phyloP scores from a whole-genome alignment of 306 rosid genomes.

The Vicia villosa region DNA sequence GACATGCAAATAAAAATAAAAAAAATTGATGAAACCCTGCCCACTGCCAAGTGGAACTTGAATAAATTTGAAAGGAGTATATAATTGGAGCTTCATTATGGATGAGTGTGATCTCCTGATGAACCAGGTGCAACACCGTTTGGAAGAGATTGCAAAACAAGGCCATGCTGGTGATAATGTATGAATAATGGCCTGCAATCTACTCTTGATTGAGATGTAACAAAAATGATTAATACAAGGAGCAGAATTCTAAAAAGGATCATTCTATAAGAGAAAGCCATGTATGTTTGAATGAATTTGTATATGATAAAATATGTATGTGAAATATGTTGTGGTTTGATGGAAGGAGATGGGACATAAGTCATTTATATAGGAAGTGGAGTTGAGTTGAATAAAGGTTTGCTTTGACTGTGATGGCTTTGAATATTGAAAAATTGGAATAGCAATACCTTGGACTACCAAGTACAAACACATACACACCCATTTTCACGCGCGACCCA shows the following conservation, averaged over 20 bases:
- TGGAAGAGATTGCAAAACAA: slow-evolving; percentile 35
- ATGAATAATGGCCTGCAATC: slow-evolving; percentile 38
- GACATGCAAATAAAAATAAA: slow-evolving; percentile 8
- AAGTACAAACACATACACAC: slow-evolving; percentile 9
- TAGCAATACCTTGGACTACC: not conserved
- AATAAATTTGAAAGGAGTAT: too few species aligned
- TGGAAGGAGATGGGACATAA: not conserved
- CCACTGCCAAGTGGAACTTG: not conserved
- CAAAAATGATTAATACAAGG: slow-evolving; percentile 20
- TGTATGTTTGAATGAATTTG: not conserved
- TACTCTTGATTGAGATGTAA: slow-evolving; percentile 30
- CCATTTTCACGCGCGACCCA: slow-evolving; percentile 3
- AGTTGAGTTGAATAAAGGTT: not conserved
- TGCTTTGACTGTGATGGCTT: slow-evolving; percentile 16
- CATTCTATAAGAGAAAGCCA: slow-evolving; percentile 30
- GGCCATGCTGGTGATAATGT: slow-evolving; percentile 21
- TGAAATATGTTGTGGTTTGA: not conserved
- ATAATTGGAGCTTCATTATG: not conserved
- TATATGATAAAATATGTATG: too few species aligned
- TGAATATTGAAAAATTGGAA: slow-evolving; percentile 20
- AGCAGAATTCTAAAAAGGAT: slow-evolving; percentile 16
- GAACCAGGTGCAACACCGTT: slow-evolving; percentile 1
- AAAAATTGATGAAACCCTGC: not conserved
- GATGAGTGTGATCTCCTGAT: slow-evolving; percentile 18
- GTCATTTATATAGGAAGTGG: slow-evolving; percentile 25